Conservation (phyloP, 2,329 filamentous ascomycete species). For the Amphichorda felina region DNA sequence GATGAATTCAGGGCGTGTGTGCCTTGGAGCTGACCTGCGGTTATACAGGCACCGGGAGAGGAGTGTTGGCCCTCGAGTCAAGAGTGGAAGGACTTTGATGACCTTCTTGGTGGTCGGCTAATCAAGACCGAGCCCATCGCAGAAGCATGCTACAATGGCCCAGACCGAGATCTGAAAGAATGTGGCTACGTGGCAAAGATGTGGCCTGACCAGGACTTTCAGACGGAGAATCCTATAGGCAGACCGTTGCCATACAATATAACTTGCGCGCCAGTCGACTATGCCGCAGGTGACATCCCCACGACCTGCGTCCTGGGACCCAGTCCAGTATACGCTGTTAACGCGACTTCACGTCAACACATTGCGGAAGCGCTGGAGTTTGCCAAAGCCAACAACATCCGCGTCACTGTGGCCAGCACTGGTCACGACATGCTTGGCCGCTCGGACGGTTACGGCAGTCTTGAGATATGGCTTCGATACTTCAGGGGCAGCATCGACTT, state of each 20-base stretch:
- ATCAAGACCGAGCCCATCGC: constrained; percentile 13
- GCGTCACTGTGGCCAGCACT: constrained; percentile 28
- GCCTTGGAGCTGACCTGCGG: constrained; percentile 1
- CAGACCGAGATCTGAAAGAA: constrained; percentile 7
- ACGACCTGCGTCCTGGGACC: constrained; percentile 10
- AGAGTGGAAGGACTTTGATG: constrained; percentile 8
- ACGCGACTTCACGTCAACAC: constrained; percentile 8
- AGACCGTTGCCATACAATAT: constrained; percentile 14
- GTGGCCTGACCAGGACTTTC: constrained; percentile 14
- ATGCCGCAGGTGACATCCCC: constrained; percentile 6
- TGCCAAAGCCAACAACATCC: constrained; percentile 19
- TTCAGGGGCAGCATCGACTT: constrained; percentile 17
- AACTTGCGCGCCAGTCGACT: constrained; percentile 14
- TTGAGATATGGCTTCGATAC: constrained; percentile 19
- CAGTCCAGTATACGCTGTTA: constrained; percentile 12
- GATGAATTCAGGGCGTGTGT: too few species aligned
- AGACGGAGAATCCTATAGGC: constrained; percentile 12
- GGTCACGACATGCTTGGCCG: constrained; percentile 28
- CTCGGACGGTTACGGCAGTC: constrained; percentile 16
- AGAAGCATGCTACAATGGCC: constrained; percentile 12
- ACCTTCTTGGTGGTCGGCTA: constrained; percentile 8
- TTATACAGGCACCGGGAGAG: constrained; percentile 9
- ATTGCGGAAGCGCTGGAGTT: constrained; percentile 27
- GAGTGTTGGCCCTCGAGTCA: constrained; percentile 9
- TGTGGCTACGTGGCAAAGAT: constrained; percentile 10